Base-by-base conservation (phyloP, 352 stramenopile genomes). In the Phytophthora foliorum region DNA sequence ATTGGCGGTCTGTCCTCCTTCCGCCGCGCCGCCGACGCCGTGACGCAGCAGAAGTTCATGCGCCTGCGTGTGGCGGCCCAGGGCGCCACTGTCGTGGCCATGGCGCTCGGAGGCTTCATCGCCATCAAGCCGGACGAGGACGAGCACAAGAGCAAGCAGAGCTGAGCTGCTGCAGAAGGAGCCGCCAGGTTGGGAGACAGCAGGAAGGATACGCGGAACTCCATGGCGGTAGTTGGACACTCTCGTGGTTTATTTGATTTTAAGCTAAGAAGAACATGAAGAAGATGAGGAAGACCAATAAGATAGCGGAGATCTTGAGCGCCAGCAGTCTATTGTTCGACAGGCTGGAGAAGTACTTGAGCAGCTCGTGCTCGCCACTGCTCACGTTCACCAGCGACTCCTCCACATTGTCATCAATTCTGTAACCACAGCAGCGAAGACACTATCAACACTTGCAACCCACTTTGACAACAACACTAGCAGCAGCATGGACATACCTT, bases 191-290 rank as follows among this genome's bases (percentile, higher is more conserved):
- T 64, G 36, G 7, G 7, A 69, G 50, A 34, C 34, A 56, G 8
- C 44, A 31, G 17, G n/a, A 45, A 27, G 48, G 49, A 31, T 44
- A 44, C 41, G n/a, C 11, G 14, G 27, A 31, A n/a, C n/a, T n/a
- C n/a, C n/a, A n/a, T 11, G 19, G 22, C 21, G 19, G 42, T 55
- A 38, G 25, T 63, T 42, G 54, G 59, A 60, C 57, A 63, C 42
- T 63, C 42, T 63, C 52, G 36, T 62, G 51, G 48, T 72, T 76
- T 72, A 55, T 65, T 66, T 71, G 45, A 67, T 65, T 63, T 85
- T 92, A 95, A 50, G 88, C 88, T 72, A 95, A 77, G 66, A 95
- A 90, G 72, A 94, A 93, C 81, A 94, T 92, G 76, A 95, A 95
- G 75, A 95, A 93, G 73, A 95, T 79, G 65, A 95, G 75, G 52